These are phyloP conservation scores for Bretschneidera sinensis DNA, from an alignment of 345 rosid species.

Conservation along the genomic window DNA sequence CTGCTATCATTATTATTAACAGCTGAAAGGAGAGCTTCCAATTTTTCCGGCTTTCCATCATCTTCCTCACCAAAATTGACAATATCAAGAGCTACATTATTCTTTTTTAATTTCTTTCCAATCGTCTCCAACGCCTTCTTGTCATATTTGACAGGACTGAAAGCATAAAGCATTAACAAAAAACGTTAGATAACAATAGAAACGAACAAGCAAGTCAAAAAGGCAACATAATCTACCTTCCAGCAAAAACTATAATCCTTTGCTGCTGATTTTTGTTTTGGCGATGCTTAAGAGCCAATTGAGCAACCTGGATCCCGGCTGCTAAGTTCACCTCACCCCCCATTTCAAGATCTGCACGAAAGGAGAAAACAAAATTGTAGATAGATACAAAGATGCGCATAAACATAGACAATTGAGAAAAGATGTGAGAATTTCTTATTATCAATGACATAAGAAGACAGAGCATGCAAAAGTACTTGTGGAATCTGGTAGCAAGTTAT, in stretches of 20 bases:
- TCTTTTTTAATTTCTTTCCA: slow-evolving; percentile 91
- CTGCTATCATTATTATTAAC: slow-evolving; percentile 70
- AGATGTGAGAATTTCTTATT: too few species aligned
- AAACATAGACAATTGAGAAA: too few species aligned
- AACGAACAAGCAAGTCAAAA: slow-evolving; percentile 11
- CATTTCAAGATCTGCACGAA: slow-evolving; percentile 60
- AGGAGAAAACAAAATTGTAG: neutral
- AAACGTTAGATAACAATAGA: slow-evolving; percentile 1
- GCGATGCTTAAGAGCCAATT: slow-evolving; percentile 95
- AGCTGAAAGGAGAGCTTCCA: slow-evolving; percentile 74
- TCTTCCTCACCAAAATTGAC: slow-evolving; percentile 75
- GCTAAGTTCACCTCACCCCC: slow-evolving; percentile 93
- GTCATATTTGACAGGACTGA: slow-evolving; percentile 82
- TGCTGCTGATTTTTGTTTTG: slow-evolving; percentile 98
- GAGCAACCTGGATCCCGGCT: slow-evolving; percentile 88
- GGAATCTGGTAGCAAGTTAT: too few species aligned
- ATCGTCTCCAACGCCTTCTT: slow-evolving; percentile 77
- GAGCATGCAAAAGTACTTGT: too few species aligned
- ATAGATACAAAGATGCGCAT: neutral
- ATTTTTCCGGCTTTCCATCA: slow-evolving; percentile 61
- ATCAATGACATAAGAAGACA: too few species aligned
- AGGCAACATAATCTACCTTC: slow-evolving; percentile 50
- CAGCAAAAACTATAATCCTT: slow-evolving; percentile 90
- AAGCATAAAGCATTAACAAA: slow-evolving; percentile 12
- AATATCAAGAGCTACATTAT: slow-evolving; percentile 74